phyloP scores from a whole-genome alignment of 1,284 basidiomycete genomes.

The Ustilago hordei region DNA sequence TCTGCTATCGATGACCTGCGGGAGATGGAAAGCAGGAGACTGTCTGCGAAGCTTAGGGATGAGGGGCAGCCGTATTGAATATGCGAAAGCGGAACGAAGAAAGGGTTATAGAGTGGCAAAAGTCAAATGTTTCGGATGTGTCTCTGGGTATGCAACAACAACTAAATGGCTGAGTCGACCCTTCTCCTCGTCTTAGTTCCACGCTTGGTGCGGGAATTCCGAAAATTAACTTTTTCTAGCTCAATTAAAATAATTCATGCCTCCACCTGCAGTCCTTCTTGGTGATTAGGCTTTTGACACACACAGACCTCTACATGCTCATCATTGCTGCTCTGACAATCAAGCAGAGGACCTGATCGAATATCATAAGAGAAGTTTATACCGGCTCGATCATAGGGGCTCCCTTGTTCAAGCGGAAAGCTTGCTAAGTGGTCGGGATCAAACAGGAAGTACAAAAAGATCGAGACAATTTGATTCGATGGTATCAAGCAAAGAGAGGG shows the following conservation, averaged over 20 bases:
- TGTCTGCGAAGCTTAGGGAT: background rate
- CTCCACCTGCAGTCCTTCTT: conserved; percentile 14
- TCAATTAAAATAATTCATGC: conserved; percentile 10
- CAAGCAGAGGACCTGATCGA: background rate
- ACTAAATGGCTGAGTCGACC: conserved; percentile 33
- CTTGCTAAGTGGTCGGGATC: background rate
- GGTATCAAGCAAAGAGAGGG: background rate
- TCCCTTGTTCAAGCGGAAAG: background rate
- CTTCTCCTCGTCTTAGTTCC: conserved; percentile 13
- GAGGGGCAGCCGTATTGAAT: background rate
- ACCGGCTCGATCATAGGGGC: background rate
- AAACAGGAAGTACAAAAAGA: background rate
- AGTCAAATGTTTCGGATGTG: conserved; percentile 4
- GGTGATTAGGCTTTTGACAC: conserved; percentile 25
- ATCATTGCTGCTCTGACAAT: background rate
- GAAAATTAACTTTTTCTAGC: background rate
- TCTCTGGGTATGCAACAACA: background rate
- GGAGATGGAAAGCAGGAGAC: background rate
- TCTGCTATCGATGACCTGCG: background rate
- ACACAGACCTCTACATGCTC: background rate
- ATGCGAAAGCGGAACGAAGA: background rate
- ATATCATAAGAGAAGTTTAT: background rate
- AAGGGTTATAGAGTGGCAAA: conserved; percentile 20
- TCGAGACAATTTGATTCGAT: background rate
- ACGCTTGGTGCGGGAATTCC: conserved; percentile 7